Conservation (phyloP, 2,329 filamentous ascomycete species). For the Pseudogymnoascus sp. region DNA sequence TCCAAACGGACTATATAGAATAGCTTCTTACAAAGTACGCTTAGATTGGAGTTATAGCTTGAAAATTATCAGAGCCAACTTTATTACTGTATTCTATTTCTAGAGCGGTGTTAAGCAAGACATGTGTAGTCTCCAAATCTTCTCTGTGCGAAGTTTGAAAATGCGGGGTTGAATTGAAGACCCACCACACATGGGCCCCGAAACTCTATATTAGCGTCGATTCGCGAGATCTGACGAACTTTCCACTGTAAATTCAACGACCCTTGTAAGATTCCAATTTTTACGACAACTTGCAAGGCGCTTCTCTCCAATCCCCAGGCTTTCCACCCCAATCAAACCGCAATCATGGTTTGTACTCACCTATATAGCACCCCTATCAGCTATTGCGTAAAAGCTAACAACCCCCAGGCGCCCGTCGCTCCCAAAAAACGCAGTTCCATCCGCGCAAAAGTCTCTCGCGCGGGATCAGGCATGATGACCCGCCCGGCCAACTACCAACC, state of each 20-base stretch:
- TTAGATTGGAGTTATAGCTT: background rate
- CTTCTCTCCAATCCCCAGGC: background rate
- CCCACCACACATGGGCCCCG: background rate
- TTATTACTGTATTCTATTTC: background rate
- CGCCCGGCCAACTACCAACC: slow-evolving; percentile 15
- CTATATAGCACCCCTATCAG: background rate
- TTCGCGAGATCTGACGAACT: slow-evolving; percentile 6
- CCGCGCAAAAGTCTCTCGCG: slow-evolving; percentile 45
- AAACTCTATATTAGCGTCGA: slow-evolving; percentile 6
- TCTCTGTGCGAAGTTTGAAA: background rate
- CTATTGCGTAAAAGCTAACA: slow-evolving; percentile 17
- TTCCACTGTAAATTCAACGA: slow-evolving; percentile 3
- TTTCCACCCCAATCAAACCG: background rate
- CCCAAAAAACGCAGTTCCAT: slow-evolving; percentile 46
- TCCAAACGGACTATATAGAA: background rate
- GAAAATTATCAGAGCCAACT: background rate
- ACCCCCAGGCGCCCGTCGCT: slow-evolving; percentile 26
- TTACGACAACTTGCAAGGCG: background rate
- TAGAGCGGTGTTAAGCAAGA: background rate
- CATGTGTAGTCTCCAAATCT: background rate
- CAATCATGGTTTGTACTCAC: slow-evolving; percentile 13
- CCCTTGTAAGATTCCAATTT: slow-evolving; percentile 3
- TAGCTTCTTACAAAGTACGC: background rate
- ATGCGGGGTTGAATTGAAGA: background rate
- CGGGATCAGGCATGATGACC: slow-evolving; percentile 33